Evolutionary conservation across 768 basidiomycete genomes (phyloP), one percentile per base, ranked within the genome.

Genomic region (Pleurotus eryngii): DNA sequence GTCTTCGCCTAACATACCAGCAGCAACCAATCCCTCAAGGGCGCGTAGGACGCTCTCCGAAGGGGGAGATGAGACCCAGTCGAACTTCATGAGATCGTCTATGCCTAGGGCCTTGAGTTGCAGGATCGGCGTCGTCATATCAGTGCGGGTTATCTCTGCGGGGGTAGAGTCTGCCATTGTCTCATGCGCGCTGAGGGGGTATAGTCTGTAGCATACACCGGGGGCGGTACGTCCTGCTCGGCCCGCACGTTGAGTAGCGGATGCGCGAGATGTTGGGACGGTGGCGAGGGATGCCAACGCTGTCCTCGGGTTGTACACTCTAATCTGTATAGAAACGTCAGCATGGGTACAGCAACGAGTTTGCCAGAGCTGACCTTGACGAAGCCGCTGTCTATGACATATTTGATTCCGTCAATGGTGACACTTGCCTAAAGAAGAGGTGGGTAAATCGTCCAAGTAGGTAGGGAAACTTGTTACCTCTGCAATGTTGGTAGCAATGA

Each of bases 41-140:
- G 94, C 94, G 39, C 94, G 78, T 45, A 95, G 72, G 35, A 98
- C 81, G 63, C 86, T 89, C 68, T 92, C 90, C 9, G 89, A 86
- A 2, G 94, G 92, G 35, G 97, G 97, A 0, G 86, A 76, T 27
- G 89, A 87, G 30, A 98, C 83, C 90, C 95, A 99, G 67, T 98
- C 95, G 67, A 98, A 96, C 67, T 90, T 91, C 82, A 97, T 89
- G 12, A 98, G 70, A 70, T 99, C 93, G 63, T 98, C 90, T 46
- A 99, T 90, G 7, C 97, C 97, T 27, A 99, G 79, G 0, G 91
- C 90, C 71, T 98, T 98, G 49, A 98, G 81, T 68, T 98, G 95
- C 15, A 99, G 75, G 50, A 99, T 89, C 4, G 93, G 90, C 2
- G 92, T 89, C 0, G 90, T 89, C 74, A 99, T 83, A 65, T 99